phyloP scores from a whole-genome alignment of 352 stramenopile species.

The Paralagenidium karlingii region DNA sequence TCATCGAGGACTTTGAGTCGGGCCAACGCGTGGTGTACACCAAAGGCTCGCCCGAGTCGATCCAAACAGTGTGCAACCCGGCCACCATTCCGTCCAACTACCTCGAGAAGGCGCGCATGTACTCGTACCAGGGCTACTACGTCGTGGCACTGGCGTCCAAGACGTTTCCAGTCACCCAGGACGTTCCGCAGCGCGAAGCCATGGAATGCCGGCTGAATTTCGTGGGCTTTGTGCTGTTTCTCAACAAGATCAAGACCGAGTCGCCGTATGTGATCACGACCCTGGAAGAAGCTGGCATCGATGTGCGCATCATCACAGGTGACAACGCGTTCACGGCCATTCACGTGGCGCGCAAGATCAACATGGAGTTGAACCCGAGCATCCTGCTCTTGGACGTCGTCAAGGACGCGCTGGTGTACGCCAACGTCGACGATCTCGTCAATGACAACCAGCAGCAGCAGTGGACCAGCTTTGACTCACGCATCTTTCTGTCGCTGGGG shows the following conservation, averaged over 20 bases:
- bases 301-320: slow-evolving; percentile 82
- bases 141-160: slow-evolving; percentile 52
- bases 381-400: slow-evolving; percentile 37
- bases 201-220: slow-evolving; percentile 73
- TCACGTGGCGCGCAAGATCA: slow-evolving; percentile 57
- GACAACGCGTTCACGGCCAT: slow-evolving; percentile 75
- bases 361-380: slow-evolving; percentile 47
- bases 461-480: slow-evolving; percentile 26
- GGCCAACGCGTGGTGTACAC: slow-evolving; percentile 46
- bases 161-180: slow-evolving; percentile 28
- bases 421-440: slow-evolving; percentile 43
- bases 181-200: slow-evolving; percentile 41
- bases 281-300: slow-evolving; percentile 58
- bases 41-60: slow-evolving; percentile 53
- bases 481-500: slow-evolving; percentile 30
- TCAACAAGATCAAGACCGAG: slow-evolving; percentile 85
- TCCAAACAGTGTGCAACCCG: slow-evolving; percentile 44
- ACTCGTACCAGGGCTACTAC: slow-evolving; percentile 80
- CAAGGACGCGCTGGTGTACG: slow-evolving; percentile 25
- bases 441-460: slow-evolving; percentile 3
- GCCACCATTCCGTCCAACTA: slow-evolving; percentile 64
- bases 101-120: slow-evolving; percentile 29
- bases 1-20: slow-evolving; percentile 57
- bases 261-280: slow-evolving; percentile 63
- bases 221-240: slow-evolving; percentile 79